Evolutionary conservation across 495 filamentous ascomycete species (phyloP), one percentile per base, ranked within the genome.

Genomic region (Umbilicaria muhlenbergii): DNA sequence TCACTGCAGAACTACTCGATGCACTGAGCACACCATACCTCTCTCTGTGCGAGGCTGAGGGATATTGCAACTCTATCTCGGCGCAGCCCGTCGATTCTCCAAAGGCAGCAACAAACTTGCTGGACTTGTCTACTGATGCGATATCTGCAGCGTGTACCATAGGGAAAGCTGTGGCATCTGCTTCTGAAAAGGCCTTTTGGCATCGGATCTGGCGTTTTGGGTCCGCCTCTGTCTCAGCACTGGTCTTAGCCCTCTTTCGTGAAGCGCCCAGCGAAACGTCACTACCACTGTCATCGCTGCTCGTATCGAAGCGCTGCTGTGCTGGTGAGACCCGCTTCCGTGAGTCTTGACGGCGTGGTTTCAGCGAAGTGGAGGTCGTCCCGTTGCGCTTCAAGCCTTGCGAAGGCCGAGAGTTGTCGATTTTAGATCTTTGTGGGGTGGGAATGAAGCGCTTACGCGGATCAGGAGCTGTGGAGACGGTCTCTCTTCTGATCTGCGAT

Each of bases 81-180:
- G 65, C 61, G 24, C 70, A 65, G 35, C 66, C 70, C 33, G 65
- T 64, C 5, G 68, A 53, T 4, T 48, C 38, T 5, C 58, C 61
- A 53, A 72, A 72, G 1, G 63, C 62, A 24, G 60, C 55, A 39
- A 62, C 65, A 37, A 68, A 76, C 36, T 66, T 67, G 13, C 63
- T 49, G 47, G 56, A 33, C 45, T 68, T 69, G 36, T 65, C 47
- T 1, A 57, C 37, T 56, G 70, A 63, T 16, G 78, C 77, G 38
- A 86, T 75, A 43, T 83, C 75, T 15, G 69, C 70, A 0, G 80
- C 80, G 54, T 88, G 82, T 33, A 84, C 73, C 65, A 76, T 72
- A 17, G 57, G 53, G 36, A 71, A 69, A 7, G 70, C 59, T 38
- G 61, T 62, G 32, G 60, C 51, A 38, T 67, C 67, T 21, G 70